Evolutionary conservation across 75 land plant genomes (phyloP).

Genomic region (Ceratopteris richardii): DNA sequence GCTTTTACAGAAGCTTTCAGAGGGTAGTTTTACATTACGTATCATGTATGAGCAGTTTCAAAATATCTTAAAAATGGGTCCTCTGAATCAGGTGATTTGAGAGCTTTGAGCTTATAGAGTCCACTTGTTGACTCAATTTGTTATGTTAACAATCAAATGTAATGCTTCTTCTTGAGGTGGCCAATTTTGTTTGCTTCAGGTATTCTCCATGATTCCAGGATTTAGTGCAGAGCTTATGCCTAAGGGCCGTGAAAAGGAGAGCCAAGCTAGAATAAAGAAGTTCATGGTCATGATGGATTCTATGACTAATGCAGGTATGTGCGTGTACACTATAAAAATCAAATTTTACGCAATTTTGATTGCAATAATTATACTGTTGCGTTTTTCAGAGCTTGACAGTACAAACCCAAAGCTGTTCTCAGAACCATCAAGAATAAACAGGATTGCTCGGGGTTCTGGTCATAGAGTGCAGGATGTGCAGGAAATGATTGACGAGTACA

Average conservation of each 20-base stretch:
- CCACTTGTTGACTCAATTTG: no score
- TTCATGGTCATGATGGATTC: slow-evolving; percentile 99
- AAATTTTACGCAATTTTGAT: no score
- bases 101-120: background rate
- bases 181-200: no score
- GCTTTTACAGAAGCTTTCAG: slow-evolving; percentile 79
- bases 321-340: no score
- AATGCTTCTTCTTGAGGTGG: no score
- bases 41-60: slow-evolving; percentile 97
- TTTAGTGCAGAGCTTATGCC: slow-evolving; percentile 76
- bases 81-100: slow-evolving; percentile 67
- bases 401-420: slow-evolving; percentile 61
- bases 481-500: slow-evolving; percentile 92
- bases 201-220: no score
- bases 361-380: no score
- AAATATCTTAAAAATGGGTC: slow-evolving; percentile 92
- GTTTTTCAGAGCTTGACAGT: slow-evolving; percentile 94
- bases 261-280: slow-evolving; percentile 80
- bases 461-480: slow-evolving; percentile 52
- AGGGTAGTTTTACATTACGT: slow-evolving; percentile 82
- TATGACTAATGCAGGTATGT: slow-evolving; percentile 83
- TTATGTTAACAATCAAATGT: no score
- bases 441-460: slow-evolving; percentile 90
- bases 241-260: slow-evolving; percentile 91
- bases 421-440: slow-evolving; percentile 58